A percentile compares a stretch with the other conserved stretches of the same genome.
phyloP scores from a whole-genome alignment of 2,329 filamentous ascomycete species.

The Claviceps digitariae region DNA sequence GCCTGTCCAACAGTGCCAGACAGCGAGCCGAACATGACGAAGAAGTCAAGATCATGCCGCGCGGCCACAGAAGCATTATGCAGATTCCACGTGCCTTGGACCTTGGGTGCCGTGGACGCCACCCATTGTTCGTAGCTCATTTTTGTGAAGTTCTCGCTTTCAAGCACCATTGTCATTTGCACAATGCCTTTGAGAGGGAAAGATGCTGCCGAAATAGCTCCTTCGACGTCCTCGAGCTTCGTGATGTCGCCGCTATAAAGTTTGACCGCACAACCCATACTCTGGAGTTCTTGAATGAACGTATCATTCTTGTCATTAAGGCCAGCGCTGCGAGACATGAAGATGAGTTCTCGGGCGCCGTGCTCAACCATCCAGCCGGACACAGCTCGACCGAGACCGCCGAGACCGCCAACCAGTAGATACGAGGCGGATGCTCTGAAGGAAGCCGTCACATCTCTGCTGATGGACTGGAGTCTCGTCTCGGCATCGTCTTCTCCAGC shows the following conservation, averaged over 20 bases:
- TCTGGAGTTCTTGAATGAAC: constrained; percentile 10
- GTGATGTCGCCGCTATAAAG: constrained; percentile 10
- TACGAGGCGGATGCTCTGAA: constrained; percentile 8
- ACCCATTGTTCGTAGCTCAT: constrained; percentile 23
- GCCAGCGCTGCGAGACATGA: constrained; percentile 8
- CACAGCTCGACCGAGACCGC: constrained; percentile 10
- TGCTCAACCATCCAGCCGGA: constrained; percentile 8
- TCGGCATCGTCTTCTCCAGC: neutral
- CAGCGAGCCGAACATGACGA: constrained; percentile 22
- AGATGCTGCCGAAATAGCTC: neutral
- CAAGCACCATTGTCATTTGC: constrained; percentile 22
- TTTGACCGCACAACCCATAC: constrained; percentile 7
- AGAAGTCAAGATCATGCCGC: constrained; percentile 20
- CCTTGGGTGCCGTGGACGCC: constrained; percentile 16
- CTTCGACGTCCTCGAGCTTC: constrained; percentile 4
- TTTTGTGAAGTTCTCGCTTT: constrained; percentile 11
- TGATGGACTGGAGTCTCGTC: neutral
- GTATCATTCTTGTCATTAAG: neutral
- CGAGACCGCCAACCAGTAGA: constrained; percentile 11
- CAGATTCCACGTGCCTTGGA: constrained; percentile 22
- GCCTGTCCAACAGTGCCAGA: constrained; percentile 20
- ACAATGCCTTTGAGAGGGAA: constrained; percentile 20
- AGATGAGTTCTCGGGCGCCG: constrained; percentile 16
- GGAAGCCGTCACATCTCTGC: neutral
- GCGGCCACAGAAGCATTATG: constrained; percentile 11